Evolutionary conservation across 176 grass and related monocot species (phyloP).

Genomic region (Avena sativa): DNA sequence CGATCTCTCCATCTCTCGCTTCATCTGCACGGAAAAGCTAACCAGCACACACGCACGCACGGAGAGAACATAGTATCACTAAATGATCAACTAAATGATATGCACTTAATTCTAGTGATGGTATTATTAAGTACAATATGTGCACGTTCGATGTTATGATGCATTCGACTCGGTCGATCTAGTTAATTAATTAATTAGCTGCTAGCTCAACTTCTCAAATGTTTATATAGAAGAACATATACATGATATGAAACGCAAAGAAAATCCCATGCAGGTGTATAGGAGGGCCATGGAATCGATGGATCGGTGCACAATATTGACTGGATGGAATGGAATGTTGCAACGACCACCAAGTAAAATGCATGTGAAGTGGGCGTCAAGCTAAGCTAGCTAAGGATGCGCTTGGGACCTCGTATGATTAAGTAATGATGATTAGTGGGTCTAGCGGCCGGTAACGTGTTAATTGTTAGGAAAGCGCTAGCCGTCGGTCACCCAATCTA

Average conservation of each 20-base stretch:
- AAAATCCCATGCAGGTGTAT: no score
- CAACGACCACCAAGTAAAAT: not conserved
- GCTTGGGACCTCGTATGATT: not conserved
- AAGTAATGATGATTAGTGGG: not conserved
- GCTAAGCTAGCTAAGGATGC: not conserved
- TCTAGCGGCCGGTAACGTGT: not conserved
- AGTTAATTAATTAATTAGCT: no score
- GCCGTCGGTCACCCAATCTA: no score
- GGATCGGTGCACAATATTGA: no score
- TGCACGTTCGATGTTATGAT: no score
- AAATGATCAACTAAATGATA: not conserved
- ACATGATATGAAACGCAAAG: no score
- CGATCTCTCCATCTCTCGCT: constrained; percentile 6
- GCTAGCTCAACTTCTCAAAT: no score
- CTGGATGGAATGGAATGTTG: not conserved
- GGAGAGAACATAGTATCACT: not conserved
- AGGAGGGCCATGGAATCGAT: not conserved
- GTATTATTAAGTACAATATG: no score
- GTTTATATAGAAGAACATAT: no score
- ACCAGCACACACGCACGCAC: not conserved
- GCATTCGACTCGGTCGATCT: no score
- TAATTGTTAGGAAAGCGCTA: no score
- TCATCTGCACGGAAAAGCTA: constrained; percentile 28
- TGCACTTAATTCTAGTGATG: no score
- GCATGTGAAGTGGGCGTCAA: not conserved